Evolutionary conservation across 768 basidiomycete species (phyloP), one percentile per base, ranked within the genome.

Genomic region (Boletus subcaerulescens): DNA sequence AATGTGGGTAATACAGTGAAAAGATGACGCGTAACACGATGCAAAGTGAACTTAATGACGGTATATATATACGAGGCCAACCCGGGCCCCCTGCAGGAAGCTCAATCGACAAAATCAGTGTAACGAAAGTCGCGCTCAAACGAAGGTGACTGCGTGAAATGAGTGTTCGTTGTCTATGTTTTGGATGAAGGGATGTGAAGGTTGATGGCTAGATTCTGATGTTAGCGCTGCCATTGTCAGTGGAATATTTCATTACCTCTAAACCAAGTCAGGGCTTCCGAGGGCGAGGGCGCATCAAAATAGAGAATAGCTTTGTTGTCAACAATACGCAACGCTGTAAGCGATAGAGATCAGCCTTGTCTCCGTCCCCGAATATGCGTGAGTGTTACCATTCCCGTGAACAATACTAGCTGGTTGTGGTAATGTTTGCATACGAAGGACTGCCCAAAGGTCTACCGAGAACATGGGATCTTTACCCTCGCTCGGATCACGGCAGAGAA

Each of bases 221-320:
- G 40, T 69, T 29, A 65, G 59, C 12, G 9, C 14, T 17, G 39
- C 15, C 15, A n/a, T 39, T 7, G 4, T 32, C 26, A 44, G 26
- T 17, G 12, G 32, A 66, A 74, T n/a, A 12, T 42, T 11, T 10
- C 39, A 32, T 56, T 69, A 91, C 91, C 91, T 83, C 91, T 82
- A 77, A 86, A 93, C 91, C 91, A 93, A 61, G 86, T 92, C 66
- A 93, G 69, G 38, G 91, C 91, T 60, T 91, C 89, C 51, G 90
- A 91, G 20, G 90, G 83, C 9, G 89, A 84, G 20, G 89, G 87
- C 38, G 87, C 87, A 65, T 92, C 89, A 66, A 94, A 93, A 68
- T 94, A 94, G 42, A 94, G 74, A 53, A 94, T 89, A 15, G 91
- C 91, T 69, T 93, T 93, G 76, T 93, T 92, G 67, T 94, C 92